Evolutionary conservation across 805 yeast species (phyloP), one percentile per base, ranked within the genome.

Genomic region (Hagleromyces aurorensis): DNA sequence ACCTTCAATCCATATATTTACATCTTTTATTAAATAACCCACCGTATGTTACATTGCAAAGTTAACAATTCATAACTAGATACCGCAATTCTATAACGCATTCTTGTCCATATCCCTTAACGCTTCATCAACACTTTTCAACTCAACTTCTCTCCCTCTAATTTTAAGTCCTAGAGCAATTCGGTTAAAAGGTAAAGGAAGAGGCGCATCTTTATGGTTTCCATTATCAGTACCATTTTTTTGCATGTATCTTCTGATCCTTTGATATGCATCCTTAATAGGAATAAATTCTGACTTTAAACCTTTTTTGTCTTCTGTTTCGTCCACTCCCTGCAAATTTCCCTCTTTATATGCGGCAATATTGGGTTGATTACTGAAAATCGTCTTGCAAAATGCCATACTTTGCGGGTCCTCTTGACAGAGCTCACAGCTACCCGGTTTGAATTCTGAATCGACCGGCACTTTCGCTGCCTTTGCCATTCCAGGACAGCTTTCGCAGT

Each of bases 371-470:
- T n/a, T n/a, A 2, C 70, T 69, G 4, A 94, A 91, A 14, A 86
- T 73, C 0, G 94, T 82, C 1, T 93, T 75, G 61, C 96, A 86
- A 59, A 86, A 86, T 23, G 83, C 62, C 3, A 93, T 84, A 4
- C 86, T 77, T 81, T 83, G 75, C 18, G 95, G 94, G 54, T 86
- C 94, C 27, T 61, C 53, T 48, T 79, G 93, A 57, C 96, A 85
- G 56, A 79, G 87, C 5, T 60, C 57, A 52, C 96, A 85, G 3
- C 86, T 75, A 3, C 94, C 94, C 7, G 96, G 96, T 46, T 83
- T 75, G 47, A 32, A 30, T 17, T 19, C 23, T 5, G 34, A 21
- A 21, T 29, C 32, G 23, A 29, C 29, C 6, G 33, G n/a, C n/a
- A n/a, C n/a, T n/a, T n/a, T n/a, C n/a, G n/a, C n/a, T n/a, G n/a